Conservation (phyloP, 1,284 basidiomycete species). For the Ganoderma multipileum region DNA sequence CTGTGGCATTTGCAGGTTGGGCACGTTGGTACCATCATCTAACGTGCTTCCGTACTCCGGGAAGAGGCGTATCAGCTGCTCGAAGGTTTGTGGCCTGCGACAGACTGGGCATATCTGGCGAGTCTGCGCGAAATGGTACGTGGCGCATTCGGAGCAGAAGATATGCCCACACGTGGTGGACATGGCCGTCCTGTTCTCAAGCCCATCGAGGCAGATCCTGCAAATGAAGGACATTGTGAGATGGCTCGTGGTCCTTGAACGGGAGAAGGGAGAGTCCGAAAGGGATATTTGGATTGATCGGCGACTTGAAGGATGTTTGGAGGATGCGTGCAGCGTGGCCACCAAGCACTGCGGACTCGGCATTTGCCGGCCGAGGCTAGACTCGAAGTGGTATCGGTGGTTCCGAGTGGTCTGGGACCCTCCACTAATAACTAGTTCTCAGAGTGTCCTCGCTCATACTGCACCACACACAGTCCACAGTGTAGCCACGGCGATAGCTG, state of each 20-base stretch:
- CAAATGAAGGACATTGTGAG: conserved; percentile 17
- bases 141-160: conserved; percentile 35
- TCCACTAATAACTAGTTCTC: too few species aligned
- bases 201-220: conserved; percentile 32
- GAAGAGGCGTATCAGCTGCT: conserved; percentile 30
- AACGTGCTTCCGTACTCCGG: conserved; percentile 8
- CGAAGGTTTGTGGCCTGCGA: conserved; percentile 23
- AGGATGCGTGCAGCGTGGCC: too few species aligned
- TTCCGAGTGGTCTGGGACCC: too few species aligned
- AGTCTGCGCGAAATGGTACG: conserved; percentile 27
- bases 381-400: too few species aligned
- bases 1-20: neutral
- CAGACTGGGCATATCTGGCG: conserved; percentile 30
- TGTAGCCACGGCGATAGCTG: too few species aligned
- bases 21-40: neutral
- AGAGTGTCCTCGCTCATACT: neutral
- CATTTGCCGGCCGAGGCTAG: too few species aligned
- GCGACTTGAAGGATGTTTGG: neutral
- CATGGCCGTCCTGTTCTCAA: conserved; percentile 19
- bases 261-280: neutral
- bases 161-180: conserved; percentile 19
- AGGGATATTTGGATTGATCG: conserved; percentile 1
- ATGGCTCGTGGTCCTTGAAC: neutral
- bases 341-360: too few species aligned
- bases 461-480: neutral